phyloP scores from a whole-genome alignment of 352 stramenopile genomes.

The Phytopythium kandeliae region DNA sequence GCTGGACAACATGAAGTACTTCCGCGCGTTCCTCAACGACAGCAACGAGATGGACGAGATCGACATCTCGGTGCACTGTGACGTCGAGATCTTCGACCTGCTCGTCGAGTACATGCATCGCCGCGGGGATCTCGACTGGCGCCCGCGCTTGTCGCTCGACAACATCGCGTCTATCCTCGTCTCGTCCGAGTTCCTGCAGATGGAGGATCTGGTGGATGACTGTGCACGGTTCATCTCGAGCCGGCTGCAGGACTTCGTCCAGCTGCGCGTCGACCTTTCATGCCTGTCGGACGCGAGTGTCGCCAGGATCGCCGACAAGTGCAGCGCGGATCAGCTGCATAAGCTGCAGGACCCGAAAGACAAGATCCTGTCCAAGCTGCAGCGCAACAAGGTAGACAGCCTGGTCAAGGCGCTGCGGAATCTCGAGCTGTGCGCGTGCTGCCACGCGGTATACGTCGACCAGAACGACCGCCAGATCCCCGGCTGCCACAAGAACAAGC shows the following conservation, averaged over 20 bases:
- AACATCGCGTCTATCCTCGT: conserved; percentile 87
- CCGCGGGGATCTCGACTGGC: conserved; percentile 29
- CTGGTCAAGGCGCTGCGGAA: conserved; percentile 32
- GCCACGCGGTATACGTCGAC: conserved; percentile 12
- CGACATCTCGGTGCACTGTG: conserved; percentile 91
- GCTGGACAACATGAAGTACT: conserved; percentile 90
- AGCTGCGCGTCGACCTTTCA: conserved; percentile 80
- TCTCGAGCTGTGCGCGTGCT: conserved; percentile 39
- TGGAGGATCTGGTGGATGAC: conserved; percentile 83
- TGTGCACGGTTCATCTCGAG: conserved; percentile 74
- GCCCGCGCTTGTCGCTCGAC: conserved; percentile 51
- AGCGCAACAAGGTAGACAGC: conserved; percentile 75
- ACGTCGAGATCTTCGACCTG: conserved; percentile 91
- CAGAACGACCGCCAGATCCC: conserved; percentile 1
- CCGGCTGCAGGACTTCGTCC: conserved; percentile 76
- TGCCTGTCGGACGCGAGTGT: conserved; percentile 80
- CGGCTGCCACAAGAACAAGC: conserved; percentile 31
- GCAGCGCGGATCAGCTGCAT: conserved; percentile 53
- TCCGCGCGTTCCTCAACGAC: conserved; percentile 75
- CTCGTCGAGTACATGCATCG: conserved; percentile 87
- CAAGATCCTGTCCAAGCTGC: conserved; percentile 83
- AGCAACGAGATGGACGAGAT: conserved; percentile 85
- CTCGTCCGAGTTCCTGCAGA: conserved; percentile 89
- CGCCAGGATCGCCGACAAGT: conserved; percentile 58
- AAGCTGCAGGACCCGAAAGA: conserved; percentile 75